Evolutionary conservation across 2,329 filamentous ascomycete species (phyloP), one percentile per base, ranked within the genome.

Genomic region (Penicillium sp.): DNA sequence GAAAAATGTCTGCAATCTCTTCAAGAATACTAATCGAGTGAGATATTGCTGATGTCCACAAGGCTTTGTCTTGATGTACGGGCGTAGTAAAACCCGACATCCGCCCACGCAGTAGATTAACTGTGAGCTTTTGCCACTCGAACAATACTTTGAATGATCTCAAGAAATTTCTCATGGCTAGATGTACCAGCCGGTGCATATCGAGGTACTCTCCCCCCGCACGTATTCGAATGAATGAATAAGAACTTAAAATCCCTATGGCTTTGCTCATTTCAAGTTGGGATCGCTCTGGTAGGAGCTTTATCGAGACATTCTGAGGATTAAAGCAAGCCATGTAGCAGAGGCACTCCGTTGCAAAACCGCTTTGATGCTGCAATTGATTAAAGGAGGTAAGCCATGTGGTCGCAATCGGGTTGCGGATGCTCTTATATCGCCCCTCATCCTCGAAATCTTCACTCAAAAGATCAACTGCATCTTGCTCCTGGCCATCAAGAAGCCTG

Each of bases 311-410:
- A 22, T 50, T 44, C 5, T 46, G 47, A 2, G 43, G 44, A 14
- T 55, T 41, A 1, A 65, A 42, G 15, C 60, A 59, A 4, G 56
- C 45, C 44, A 65, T 61, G 2, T 59, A 47, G 0, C 47, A 49
- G 1, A 65, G 44, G 29, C 55, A 50, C 0, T 54, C 35, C 0
- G 44, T 32, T 0, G 61, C 61, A 0, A 52, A 29, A 1, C 12
- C 27, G 12, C 42, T 35, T 3, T 36, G 27, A 1, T 39, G n/a
- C 9, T 18, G 42, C 3, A 65, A 56, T 37, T 62, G 51, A 0
- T 44, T 30, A 23, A 65, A 64, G 0, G 60, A 64, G 1, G 60
- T 54, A 5, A 61, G 42, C 60, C 58, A 65, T 0, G 60, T 65
- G 1, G 39, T 50, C 0, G 58, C 53, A 1, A 66, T 51, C 2